These are phyloP conservation scores for Begonia fuchsioides DNA, from an alignment of 306 rosid species.

Conservation along the genomic window DNA sequence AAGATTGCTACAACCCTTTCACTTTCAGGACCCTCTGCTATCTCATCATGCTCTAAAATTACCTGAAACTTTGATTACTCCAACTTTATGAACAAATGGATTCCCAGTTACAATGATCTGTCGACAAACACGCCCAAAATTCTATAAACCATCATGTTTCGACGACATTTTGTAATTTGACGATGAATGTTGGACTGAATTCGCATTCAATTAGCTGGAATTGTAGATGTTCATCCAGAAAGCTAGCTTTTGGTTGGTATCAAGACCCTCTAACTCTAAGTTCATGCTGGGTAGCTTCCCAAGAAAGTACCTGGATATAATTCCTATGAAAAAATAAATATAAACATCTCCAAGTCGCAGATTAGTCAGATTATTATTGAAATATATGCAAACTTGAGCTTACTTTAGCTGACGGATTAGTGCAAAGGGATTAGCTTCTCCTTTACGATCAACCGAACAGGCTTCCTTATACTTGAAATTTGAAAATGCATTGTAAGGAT, in stretches of 20 bases:
- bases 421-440: conserved; percentile 42
- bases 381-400: conserved; percentile 9
- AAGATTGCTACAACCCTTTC: conserved; percentile 46
- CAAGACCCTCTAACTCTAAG: conserved; percentile 76
- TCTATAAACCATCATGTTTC: not conserved
- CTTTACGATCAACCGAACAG: conserved; percentile 44
- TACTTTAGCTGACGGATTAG: conserved; percentile 64
- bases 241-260: conserved; percentile 88
- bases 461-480: conserved; percentile 39
- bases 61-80: conserved; percentile 25
- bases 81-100: not conserved
- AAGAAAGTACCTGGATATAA: conserved; percentile 43
- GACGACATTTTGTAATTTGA: not conserved
- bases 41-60: conserved; percentile 69
- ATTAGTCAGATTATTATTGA: too few species aligned
- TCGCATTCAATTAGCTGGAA: conserved; percentile 79
- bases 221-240: conserved; percentile 92
- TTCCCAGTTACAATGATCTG: too few species aligned
- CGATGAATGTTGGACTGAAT: not conserved
- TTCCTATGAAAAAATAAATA: not conserved
- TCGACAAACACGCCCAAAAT: too few species aligned
- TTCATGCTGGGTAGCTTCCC: conserved; percentile 61
- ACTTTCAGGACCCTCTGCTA: conserved; percentile 87
- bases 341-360: too few species aligned
- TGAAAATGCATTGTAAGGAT: conserved; percentile 52